These are phyloP conservation scores for Penicillium oxalicum DNA, from an alignment of 2,329 filamentous ascomycete species.

Conservation along the genomic window DNA sequence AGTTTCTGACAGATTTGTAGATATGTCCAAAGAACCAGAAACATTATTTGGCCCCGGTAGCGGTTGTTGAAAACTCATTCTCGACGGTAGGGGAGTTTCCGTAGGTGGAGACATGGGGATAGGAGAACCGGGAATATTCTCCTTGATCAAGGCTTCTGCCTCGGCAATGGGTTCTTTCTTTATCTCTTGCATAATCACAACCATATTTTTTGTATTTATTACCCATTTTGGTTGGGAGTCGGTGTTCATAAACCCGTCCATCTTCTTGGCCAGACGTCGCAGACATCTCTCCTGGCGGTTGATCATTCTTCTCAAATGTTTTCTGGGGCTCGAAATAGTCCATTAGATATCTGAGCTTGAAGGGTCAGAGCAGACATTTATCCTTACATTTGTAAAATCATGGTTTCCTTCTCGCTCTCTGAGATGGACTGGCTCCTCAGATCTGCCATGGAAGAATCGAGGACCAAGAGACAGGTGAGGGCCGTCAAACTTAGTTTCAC, in stretches of 20 bases:
- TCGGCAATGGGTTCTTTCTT: background rate
- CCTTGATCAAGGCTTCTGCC: background rate
- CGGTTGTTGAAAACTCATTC: background rate
- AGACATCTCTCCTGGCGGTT: conserved; percentile 1
- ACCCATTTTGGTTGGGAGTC: background rate
- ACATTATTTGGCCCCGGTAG: background rate
- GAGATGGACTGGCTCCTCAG: background rate
- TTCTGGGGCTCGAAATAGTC: background rate
- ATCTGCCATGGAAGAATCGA: background rate
- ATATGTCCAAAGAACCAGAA: background rate
- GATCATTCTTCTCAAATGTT: background rate
- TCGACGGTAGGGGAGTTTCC: too few species aligned
- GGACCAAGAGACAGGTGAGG: background rate
- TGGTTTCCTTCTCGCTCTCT: background rate
- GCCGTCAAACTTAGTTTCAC: conserved; percentile 1
- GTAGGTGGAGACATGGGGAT: too few species aligned
- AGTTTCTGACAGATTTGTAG: background rate
- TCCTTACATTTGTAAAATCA: background rate
- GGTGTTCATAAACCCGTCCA: background rate
- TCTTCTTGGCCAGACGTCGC: background rate
- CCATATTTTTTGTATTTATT: background rate
- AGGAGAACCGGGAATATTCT: too few species aligned
- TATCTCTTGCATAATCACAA: background rate
- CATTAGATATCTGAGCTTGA: background rate
- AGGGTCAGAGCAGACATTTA: background rate